These are phyloP conservation scores for Xanthoconium separans DNA, from an alignment of 1,284 basidiomycete genomes.

Conservation along the genomic window DNA sequence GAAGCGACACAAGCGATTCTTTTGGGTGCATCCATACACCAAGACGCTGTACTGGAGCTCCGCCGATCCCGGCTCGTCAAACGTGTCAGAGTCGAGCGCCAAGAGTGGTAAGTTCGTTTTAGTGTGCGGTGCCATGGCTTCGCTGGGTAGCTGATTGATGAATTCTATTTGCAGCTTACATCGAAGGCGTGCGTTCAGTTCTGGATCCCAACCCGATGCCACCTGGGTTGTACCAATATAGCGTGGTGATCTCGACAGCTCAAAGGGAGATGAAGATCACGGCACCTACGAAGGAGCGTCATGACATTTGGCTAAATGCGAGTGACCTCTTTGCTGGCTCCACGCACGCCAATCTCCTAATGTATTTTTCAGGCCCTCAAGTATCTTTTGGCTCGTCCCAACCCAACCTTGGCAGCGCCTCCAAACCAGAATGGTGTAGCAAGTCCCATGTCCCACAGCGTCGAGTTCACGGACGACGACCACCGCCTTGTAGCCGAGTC, in stretches of 20 bases:
- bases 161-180: constrained; percentile 70
- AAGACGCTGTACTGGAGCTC: constrained; percentile 98
- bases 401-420: constrained; percentile 40
- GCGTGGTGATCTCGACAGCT: constrained; percentile 89
- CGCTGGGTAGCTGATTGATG: constrained; percentile 11
- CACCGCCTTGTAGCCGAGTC: constrained; percentile 44
- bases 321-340: constrained; percentile 26
- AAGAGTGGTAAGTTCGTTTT: constrained; percentile 82
- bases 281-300: constrained; percentile 89
- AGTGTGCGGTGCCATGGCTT: constrained; percentile 5
- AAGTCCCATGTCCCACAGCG: constrained; percentile 53
- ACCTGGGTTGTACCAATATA: constrained; percentile 90
- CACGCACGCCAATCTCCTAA: constrained; percentile 10
- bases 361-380: constrained; percentile 65
- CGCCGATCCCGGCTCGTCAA: constrained; percentile 86
- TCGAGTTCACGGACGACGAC: constrained; percentile 51
- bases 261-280: constrained; percentile 98
- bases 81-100: constrained; percentile 87
- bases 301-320: constrained; percentile 95
- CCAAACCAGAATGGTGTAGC: constrained; percentile 43
- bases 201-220: constrained; percentile 93
- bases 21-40: constrained; percentile 99
- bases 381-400: constrained; percentile 77
- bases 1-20: constrained; percentile 92
- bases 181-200: constrained; percentile 87